These are phyloP conservation scores for Boeremia exigua DNA, from an alignment of 2,329 filamentous ascomycete genomes.

Conservation along the genomic window DNA sequence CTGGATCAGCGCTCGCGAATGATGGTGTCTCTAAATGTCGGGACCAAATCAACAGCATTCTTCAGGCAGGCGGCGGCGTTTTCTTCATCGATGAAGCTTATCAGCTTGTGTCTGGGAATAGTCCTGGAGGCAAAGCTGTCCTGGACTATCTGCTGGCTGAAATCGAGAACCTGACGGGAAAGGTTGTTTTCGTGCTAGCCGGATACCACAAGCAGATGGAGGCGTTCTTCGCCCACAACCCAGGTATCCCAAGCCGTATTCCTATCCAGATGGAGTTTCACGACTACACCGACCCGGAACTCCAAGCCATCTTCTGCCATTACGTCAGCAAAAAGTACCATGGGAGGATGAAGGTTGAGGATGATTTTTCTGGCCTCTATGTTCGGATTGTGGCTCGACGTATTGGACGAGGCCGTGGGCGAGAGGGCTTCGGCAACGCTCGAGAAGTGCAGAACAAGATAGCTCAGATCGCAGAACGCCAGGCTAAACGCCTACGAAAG, in stretches of 20 bases:
- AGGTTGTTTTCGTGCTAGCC: conserved; percentile 74
- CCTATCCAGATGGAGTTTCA: conserved; percentile 69
- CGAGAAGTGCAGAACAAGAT: conserved; percentile 70
- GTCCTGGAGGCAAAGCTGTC: conserved; percentile 63
- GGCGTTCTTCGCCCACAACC: conserved; percentile 75
- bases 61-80: conserved; percentile 68
- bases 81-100: conserved; percentile 84
- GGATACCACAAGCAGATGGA: conserved; percentile 80
- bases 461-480: conserved; percentile 61
- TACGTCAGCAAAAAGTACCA: conserved; percentile 63
- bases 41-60: conserved; percentile 62
- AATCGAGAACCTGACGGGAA: conserved; percentile 73
- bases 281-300: conserved; percentile 71
- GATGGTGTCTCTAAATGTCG: conserved; percentile 66
- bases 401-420: conserved; percentile 67
- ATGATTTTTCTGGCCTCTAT: conserved; percentile 65
- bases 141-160: conserved; percentile 75
- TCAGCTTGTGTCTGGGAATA: conserved; percentile 69
- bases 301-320: conserved; percentile 65
- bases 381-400: conserved; percentile 67
- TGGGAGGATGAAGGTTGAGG: conserved; percentile 65
- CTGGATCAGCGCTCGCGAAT: conserved; percentile 70
- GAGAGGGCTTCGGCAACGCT: conserved; percentile 76
- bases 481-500: conserved; percentile 61
- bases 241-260: conserved; percentile 72